Base-by-base conservation (phyloP, 345 rosid species). In the Lepidium didymum region DNA sequence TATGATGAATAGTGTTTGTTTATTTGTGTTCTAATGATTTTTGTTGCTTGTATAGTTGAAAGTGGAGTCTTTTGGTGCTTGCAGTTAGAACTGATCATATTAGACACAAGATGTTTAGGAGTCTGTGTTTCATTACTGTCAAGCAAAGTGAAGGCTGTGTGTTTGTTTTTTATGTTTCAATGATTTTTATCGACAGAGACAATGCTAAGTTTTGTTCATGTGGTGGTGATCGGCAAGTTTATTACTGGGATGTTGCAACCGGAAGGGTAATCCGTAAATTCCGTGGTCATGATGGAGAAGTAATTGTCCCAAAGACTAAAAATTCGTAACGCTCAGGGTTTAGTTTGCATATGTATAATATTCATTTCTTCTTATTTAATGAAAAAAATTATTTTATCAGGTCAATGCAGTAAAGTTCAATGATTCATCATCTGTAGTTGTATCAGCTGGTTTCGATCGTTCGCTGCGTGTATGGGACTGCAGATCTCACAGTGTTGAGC, bases 391-490 rank as follows among this genome's bases (percentile, higher is more conserved):
- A 38, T 69, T 7, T 51, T 34, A 29, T 19, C 78, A 94, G 97
- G 99, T 91, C 64, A 94, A 94, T 70, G 93, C 98, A 2, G 96
- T 92, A 33, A 92, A 90, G 80, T 92, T 90, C 67, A 88, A 83
- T 58, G 97, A 91, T 72, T 76, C 90, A 68, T 68, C 95, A 0
- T 84, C 96, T 54, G 96, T 87, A 14, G 89, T 87, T 18, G 96
- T 85, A 72, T 94, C 99, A 16, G 97, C 99, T 2, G 97, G 97
- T 53, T 94, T 88, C 64, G 99, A 94, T 78, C 91, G 81, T 1
- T 94, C 97, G 0, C 38, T 94, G 81, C 96, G 99, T 49, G 86
- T 85, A 35, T 94, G 99, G 97, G 99, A 94, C 73, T 91, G 97
- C 69, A 82, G 97, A 77, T 91, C 99, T 70, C 97, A 91, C 51